Base-by-base conservation (phyloP, 1,139 yeast genomes). In the Insectozyma bohioensis region DNA sequence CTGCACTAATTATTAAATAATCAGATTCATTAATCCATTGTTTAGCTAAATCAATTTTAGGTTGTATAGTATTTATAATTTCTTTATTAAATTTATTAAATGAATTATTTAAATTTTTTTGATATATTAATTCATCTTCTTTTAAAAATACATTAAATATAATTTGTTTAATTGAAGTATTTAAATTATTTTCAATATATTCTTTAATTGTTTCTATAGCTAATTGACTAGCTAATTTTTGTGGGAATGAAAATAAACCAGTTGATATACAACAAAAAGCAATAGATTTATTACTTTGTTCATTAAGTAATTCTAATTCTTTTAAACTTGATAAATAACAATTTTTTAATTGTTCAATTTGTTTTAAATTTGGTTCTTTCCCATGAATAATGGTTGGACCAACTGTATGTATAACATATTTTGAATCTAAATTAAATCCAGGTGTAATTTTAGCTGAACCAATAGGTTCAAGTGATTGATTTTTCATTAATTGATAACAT, bases 211-310 rank as follows among this genome's bases (percentile, higher is more conserved):
- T 26, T 7, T 28, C 18, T 6, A 35, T 19, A 7, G 41, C 39
- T 3, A 37, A 28, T n/a, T 21, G 24, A 22, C 34, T 16, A 10
- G 41, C 41, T 4, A 29, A 10, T 5, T 29, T 18, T 8, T 34
- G 18, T 1, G 39, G 39, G 15, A 37, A 37, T 8, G 35, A 24
- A 30, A 37, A 37, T n/a, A 37, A 24, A 6, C 41, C 36, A 2
- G 39, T 37, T 12, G 39, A 37, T 10, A 37, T 31, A 23, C 41
- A 37, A 24, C 39, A 35, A 31, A 35, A 37, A 9, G 37, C 36
- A 25, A 37, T 32, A 9, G 36, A 31, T 16, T 32, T 35, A 10
- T 35, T 23, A 2, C 13, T 10, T 6, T 24, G 24, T 5, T 26
- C 35, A n/a, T 18, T 9, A 12, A 26, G 4, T 5, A 15, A 9